Base-by-base conservation (phyloP, 1,284 basidiomycete genomes). In the Ustilago bromivora region DNA sequence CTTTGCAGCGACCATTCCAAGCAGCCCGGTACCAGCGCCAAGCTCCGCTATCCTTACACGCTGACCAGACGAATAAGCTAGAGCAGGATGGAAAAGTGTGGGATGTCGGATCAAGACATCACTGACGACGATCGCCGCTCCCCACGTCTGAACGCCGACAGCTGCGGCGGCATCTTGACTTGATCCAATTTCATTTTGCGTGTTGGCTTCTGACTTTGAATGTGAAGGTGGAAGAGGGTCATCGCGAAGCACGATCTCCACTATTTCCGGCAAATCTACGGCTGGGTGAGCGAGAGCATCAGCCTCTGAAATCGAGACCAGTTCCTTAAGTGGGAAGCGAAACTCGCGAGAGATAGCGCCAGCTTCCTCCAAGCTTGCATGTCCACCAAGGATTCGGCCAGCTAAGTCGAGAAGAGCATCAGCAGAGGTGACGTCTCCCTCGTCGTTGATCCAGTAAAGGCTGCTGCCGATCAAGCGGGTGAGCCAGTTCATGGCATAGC, bases 61-160 rank as follows among this genome's bases (percentile, higher is more conserved):
- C 8, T 38, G 19, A 2, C 32, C 11, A 17, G 51, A 23, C 0
- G 10, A 7, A 3, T 3, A 6, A 5, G 47, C 47, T 23, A 67
- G 63, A 2, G 34, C 41, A 13, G 57, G 51, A 28, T 75, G 74
- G n/a, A 77, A 79, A 11, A 71, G 53, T 12, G 49, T 43, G 1
- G 72, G 71, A 43, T 65, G 59, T 15, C 71, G 63, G 23, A 73
- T 47, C 10, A 79, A 41, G 28, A 73, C 63, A 32, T 76, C 77
- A 54, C 74, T 73, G 15, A 76, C 57, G 8, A 76, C 58, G 55
- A 77, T 67, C 6, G 77, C 57, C 4, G 73, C 70, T 5, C 69
- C 77, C 77, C 77, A 79, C 3, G 77, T 79, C 51, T 77, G 73
- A 2, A 76, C 77, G 10, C 77, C 77, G 0, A 79, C 73, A 47